Conservation (phyloP, 108 stramenopile genomes). For the Pseudonitzschia delicatissima region DNA sequence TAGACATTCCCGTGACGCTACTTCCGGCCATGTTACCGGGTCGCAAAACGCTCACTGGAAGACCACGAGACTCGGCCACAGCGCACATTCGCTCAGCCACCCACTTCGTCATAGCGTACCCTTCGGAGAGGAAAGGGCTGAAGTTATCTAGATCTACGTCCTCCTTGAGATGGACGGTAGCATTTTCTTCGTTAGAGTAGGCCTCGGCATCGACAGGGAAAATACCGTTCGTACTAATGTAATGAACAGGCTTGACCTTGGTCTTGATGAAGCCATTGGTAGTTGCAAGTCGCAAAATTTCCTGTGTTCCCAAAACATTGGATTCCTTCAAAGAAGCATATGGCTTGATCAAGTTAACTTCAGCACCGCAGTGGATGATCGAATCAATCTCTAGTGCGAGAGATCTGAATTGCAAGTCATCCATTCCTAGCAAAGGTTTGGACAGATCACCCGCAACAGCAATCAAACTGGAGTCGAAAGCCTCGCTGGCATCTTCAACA, state of each 20-base stretch:
- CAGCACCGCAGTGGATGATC: conserved; percentile 76
- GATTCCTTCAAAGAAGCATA: conserved; percentile 64
- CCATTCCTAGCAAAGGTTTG: conserved; percentile 56
- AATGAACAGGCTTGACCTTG: conserved; percentile 61
- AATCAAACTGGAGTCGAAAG: conserved; percentile 34
- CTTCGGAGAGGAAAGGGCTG: conserved; percentile 35
- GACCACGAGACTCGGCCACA: conserved; percentile 54
- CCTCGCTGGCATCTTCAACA: conserved; percentile 3
- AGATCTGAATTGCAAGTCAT: conserved; percentile 48
- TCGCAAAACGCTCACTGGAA: conserved; percentile 59
- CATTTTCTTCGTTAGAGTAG: conserved; percentile 23
- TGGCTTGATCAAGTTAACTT: conserved; percentile 67
- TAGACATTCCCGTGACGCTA: conserved; percentile 48
- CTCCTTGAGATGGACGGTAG: conserved; percentile 32
- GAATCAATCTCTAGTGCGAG: conserved; percentile 61
- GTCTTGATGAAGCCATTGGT: conserved; percentile 46
- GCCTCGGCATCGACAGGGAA: conserved; percentile 55
- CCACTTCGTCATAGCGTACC: conserved; percentile 81
- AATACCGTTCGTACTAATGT: conserved; percentile 70
- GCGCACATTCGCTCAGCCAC: conserved; percentile 70
- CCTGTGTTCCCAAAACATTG: conserved; percentile 76
- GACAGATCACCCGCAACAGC: conserved; percentile 61
- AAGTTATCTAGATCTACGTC: conserved; percentile 29
- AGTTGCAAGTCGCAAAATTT: conserved; percentile 61
- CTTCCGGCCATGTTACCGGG: conserved; percentile 73